Base-by-base conservation (phyloP, 352 stramenopile species). In the Phytopythium ostracodes region DNA sequence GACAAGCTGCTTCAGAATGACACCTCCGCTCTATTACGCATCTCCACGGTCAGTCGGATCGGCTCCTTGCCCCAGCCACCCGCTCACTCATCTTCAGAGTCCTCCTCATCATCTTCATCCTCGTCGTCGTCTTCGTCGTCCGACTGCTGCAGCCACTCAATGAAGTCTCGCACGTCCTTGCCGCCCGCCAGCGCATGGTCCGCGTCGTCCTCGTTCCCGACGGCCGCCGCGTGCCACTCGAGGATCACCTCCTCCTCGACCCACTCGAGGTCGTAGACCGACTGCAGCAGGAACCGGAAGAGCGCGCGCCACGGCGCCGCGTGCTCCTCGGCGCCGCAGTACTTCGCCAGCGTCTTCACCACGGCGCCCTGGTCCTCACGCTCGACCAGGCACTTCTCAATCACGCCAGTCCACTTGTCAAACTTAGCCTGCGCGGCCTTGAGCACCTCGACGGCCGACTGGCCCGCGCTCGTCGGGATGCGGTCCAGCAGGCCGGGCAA, bases 221-320 rank as follows among this genome's bases (percentile, higher is more conserved):
- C 46, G 3, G 29, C 44, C 5, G 55, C 72, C 29, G 66, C 76
- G 51, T 96, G 82, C 94, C 94, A 98, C 49, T 87, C 73, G 42
- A 98, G 75, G 62, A 98, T 96, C 24, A 93, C 85, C 29, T 98
- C 93, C 47, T 98, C 95, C 38, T 79, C 81, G 20, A 98, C 76
- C 79, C 96, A 94, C 56, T 98, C 95, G 46, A 97, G 68, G 62
- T 98, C 89, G 73, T 98, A 93, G 58, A 98, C 81, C 12, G 85
- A 97, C 74, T 98, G 94, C 50, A 98, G 75, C 49, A 98, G 65
- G 69, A 97, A 98, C 50, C 95, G 92, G 70, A 98, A 98, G 15
- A 95, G 71, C 20, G 81, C 79, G n/a, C 84, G 77, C 68, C 79
- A 96, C 43, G 79, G 55, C 14, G 59, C 59, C 10, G 89, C 66